Evolutionary conservation across 768 basidiomycete species (phyloP).

Genomic region (Agrocybe pediades): DNA sequence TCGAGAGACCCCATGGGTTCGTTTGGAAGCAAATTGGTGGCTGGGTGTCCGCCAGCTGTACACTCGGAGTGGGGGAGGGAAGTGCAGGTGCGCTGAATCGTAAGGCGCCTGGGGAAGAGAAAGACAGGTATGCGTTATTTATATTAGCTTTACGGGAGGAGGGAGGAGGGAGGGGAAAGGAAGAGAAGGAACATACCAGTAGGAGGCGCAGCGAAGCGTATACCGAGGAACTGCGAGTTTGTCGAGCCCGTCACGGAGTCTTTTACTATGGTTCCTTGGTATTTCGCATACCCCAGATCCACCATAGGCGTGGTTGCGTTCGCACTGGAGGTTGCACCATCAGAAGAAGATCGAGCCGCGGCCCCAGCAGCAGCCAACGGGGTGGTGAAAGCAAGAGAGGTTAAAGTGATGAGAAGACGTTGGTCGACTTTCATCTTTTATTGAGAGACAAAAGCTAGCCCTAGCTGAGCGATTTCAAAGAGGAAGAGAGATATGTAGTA

Average conservation of each 20-base stretch:
- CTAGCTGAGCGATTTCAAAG: too few species aligned
- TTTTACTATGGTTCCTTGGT: slow-evolving; percentile 32
- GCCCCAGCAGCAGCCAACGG: too few species aligned
- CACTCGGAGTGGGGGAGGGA: slow-evolving; percentile 28
- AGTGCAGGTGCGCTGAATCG: slow-evolving; percentile 37
- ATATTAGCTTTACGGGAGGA: neutral
- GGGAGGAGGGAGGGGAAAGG: neutral
- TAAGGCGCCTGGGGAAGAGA: slow-evolving; percentile 24
- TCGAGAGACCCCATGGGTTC: slow-evolving; percentile 26
- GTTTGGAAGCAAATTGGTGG: slow-evolving; percentile 36
- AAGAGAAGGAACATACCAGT: slow-evolving; percentile 33
- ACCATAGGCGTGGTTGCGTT: slow-evolving; percentile 30
- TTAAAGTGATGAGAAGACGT: too few species aligned
- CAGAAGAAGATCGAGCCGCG: too few species aligned
- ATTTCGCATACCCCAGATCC: slow-evolving; percentile 48
- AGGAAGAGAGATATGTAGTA: too few species aligned
- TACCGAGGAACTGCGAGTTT: slow-evolving; percentile 40
- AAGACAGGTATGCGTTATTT: neutral
- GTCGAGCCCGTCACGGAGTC: slow-evolving; percentile 27
- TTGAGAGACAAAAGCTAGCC: too few species aligned
- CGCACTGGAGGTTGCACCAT: too few species aligned
- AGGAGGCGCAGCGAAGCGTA: slow-evolving; percentile 53
- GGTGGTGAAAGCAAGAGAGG: too few species aligned
- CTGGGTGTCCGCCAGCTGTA: slow-evolving; percentile 33
- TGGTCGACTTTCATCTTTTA: too few species aligned